A percentile compares a stretch with the other conserved stretches of the same genome.
These are phyloP conservation scores for Breviolum minutum DNA, from an alignment of 73 alveolate species.

Conservation along the genomic window DNA sequence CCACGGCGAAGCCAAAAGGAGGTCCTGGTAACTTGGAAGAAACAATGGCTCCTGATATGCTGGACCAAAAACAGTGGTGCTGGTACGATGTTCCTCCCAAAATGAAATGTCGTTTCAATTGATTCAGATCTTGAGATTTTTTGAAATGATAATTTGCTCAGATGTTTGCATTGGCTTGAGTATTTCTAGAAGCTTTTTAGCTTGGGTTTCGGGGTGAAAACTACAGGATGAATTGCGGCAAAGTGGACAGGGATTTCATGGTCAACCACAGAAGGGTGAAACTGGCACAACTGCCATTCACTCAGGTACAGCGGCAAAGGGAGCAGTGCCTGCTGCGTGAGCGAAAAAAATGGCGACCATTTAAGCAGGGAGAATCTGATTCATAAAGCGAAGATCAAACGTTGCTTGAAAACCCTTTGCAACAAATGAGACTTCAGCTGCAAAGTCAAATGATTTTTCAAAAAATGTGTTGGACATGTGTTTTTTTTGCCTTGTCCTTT, in stretches of 20 bases:
- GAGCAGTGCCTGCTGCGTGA: background rate
- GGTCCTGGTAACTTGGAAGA: background rate
- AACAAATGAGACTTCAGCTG: background rate
- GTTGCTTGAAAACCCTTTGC: background rate
- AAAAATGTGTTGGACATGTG: background rate
- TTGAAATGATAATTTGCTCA: no score
- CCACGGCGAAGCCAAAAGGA: conserved; percentile 8
- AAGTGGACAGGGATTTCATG: background rate
- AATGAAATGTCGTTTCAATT: no score
- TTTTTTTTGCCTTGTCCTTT: background rate
- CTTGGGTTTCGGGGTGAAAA: background rate
- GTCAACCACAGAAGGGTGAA: background rate
- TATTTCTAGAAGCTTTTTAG: background rate
- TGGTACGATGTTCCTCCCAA: no score
- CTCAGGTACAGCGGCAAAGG: background rate
- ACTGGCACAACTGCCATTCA: background rate
- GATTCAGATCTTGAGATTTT: no score
- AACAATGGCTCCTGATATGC: background rate
- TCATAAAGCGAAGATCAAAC: background rate
- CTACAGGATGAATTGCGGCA: background rate
- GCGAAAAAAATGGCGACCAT: background rate
- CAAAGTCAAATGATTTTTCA: background rate
- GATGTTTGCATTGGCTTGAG: no score
- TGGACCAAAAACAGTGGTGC: no score
- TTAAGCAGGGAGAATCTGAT: background rate